These are phyloP conservation scores for Ceraceosorus bombacis DNA, from an alignment of 1,284 basidiomycete genomes.

Conservation along the genomic window DNA sequence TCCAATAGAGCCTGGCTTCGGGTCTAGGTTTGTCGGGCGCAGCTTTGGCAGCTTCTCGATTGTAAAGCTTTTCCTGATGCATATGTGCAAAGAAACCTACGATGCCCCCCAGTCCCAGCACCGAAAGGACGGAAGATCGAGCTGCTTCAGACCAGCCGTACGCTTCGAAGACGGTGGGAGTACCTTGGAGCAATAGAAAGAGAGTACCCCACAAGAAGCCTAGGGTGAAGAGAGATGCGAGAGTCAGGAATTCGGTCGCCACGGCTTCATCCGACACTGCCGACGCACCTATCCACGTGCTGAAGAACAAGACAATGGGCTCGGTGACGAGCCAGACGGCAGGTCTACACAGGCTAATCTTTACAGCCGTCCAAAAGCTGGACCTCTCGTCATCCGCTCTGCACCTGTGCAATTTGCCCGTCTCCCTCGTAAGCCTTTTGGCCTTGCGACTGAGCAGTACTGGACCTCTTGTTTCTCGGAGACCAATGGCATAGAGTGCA, in stretches of 20 bases:
- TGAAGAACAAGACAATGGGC: constrained; percentile 51
- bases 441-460: constrained; percentile 51
- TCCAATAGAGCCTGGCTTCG: constrained; percentile 51
- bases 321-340: constrained; percentile 50
- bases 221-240: neutral
- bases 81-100: constrained; percentile 64
- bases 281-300: constrained; percentile 48
- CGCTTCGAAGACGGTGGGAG: constrained; percentile 36
- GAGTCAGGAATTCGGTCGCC: neutral
- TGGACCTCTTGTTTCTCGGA: constrained; percentile 46
- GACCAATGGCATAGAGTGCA: constrained; percentile 34
- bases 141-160: constrained; percentile 27
- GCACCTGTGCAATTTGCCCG: constrained; percentile 48
- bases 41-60: constrained; percentile 10
- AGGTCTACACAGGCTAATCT: constrained; percentile 40
- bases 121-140: constrained; percentile 23
- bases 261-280: constrained; percentile 4
- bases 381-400: constrained; percentile 41
- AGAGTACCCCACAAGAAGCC: constrained; percentile 26
- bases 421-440: constrained; percentile 46
- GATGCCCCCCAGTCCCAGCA: constrained; percentile 28
- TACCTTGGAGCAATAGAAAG: constrained; percentile 23
- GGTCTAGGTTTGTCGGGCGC: constrained; percentile 42
- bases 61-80: constrained; percentile 38
- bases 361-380: constrained; percentile 40